Evolutionary conservation across 345 rosid genomes (phyloP).

Genomic region (Gossypium rotundifolium): DNA sequence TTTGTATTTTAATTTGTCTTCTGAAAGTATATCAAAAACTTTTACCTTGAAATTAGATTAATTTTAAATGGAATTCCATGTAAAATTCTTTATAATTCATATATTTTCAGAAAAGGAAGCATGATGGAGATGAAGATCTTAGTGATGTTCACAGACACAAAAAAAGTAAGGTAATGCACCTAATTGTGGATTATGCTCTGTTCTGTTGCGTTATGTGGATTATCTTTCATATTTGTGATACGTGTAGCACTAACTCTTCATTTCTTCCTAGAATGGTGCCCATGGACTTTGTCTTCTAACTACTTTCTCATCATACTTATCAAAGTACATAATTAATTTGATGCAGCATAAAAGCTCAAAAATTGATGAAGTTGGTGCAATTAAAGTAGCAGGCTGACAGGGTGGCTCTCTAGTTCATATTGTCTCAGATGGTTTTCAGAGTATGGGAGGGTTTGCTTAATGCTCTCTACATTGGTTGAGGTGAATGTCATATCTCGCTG

Average conservation of each 20-base stretch:
- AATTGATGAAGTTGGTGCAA: constrained; percentile 82
- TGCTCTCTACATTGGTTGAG: constrained; percentile 37
- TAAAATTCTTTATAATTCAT: constrained; percentile 1
- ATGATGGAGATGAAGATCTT: constrained; percentile 86
- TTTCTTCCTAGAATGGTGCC: neutral
- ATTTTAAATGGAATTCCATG: neutral
- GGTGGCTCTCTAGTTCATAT: constrained; percentile 22
- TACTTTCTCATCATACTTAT: constrained; percentile 10
- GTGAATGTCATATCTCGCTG: constrained; percentile 32
- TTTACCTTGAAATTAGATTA: neutral
- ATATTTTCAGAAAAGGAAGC: constrained; percentile 86
- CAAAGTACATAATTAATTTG: constrained; percentile 6
- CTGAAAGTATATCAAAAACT: neutral
- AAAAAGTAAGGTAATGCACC: constrained; percentile 77
- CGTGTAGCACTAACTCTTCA: neutral
- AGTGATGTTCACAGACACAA: constrained; percentile 81
- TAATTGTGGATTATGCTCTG: neutral
- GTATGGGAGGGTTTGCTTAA: constrained; percentile 46
- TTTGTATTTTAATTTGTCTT: neutral
- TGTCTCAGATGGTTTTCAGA: constrained; percentile 38
- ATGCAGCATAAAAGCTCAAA: constrained; percentile 87
- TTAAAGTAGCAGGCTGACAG: constrained; percentile 80
- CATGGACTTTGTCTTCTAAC: neutral
- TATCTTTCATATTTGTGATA: neutral
- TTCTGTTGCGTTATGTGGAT: neutral